Conservation (phyloP, 352 stramenopile species). For the Pythium dissimile region DNA sequence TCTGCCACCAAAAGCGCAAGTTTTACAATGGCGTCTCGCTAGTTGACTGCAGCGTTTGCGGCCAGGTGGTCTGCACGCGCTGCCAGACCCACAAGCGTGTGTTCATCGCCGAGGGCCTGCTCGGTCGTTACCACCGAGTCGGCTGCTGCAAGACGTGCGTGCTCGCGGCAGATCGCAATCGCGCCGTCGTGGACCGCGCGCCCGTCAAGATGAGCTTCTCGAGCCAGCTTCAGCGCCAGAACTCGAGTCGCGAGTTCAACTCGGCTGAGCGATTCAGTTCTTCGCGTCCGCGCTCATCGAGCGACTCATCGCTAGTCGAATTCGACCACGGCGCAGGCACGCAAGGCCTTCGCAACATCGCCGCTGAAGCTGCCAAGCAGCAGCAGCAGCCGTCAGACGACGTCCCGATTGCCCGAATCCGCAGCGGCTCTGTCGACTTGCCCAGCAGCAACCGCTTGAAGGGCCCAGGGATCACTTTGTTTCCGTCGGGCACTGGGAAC, state of each 20-base stretch:
- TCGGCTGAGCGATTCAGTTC: not conserved
- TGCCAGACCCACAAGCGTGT: constrained; percentile 42
- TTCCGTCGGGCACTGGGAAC: not conserved
- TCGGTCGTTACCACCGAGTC: constrained; percentile 28
- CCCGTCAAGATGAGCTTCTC: constrained; percentile 9
- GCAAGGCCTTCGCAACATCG: not conserved
- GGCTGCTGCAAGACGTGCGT: constrained; percentile 39
- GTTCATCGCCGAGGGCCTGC: constrained; percentile 30
- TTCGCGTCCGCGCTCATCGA: not conserved
- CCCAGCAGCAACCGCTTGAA: not conserved
- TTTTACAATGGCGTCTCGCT: constrained; percentile 30
- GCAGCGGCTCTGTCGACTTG: not conserved
- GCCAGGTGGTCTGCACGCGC: constrained; percentile 40
- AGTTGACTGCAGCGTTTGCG: constrained; percentile 42
- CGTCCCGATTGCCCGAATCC: not conserved
- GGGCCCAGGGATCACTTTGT: not conserved
- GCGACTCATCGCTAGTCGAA: constrained; percentile 1
- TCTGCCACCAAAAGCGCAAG: constrained; percentile 31
- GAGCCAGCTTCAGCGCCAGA: constrained; percentile 5
- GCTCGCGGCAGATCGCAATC: constrained; percentile 19
- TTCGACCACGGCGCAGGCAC: not conserved
- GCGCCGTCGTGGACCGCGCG: not conserved
- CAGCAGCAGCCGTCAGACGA: not conserved
- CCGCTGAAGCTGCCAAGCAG: too few relatives aligned
- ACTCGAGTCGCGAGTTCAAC: constrained; percentile 7